phyloP scores from a whole-genome alignment of 495 filamentous ascomycete species.

The Penicillium cosmopolitanum region DNA sequence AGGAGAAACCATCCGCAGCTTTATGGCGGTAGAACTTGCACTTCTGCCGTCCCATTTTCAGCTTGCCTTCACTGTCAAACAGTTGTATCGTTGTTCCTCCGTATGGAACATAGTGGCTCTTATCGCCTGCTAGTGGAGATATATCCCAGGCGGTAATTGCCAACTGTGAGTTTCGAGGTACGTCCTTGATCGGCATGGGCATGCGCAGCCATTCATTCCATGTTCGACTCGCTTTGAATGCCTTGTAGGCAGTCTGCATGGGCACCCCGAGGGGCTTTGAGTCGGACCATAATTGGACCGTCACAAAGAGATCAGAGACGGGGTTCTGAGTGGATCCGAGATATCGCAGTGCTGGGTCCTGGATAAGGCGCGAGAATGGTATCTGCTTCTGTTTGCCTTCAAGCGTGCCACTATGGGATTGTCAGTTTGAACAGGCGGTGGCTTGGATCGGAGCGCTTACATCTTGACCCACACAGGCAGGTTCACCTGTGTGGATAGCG shows the following conservation, averaged over 20 bases:
- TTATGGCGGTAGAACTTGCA: conserved; percentile 82
- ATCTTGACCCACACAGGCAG: conserved; percentile 83
- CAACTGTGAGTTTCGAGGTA: conserved; percentile 78
- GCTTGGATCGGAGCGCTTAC: conserved; percentile 46
- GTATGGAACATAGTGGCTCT: conserved; percentile 83
- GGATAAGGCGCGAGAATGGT: conserved; percentile 75
- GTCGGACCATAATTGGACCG: conserved; percentile 91
- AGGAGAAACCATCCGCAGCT: conserved; percentile 83
- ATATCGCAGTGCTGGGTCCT: conserved; percentile 78
- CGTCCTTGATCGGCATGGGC: conserved; percentile 77
- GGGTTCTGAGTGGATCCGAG: conserved; percentile 76
- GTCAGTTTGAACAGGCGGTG: conserved; percentile 19
- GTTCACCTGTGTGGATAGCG: conserved; percentile 77
- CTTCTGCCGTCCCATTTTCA: conserved; percentile 90
- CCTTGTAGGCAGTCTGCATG: conserved; percentile 87
- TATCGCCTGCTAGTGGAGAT: conserved; percentile 70
- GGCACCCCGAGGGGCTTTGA: conserved; percentile 93
- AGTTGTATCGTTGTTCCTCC: conserved; percentile 89
- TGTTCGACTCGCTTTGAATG: conserved; percentile 75
- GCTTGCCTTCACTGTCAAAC: conserved; percentile 87
- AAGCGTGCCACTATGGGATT: conserved; percentile 66
- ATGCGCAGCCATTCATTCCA: conserved; percentile 98
- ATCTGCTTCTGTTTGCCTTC: conserved; percentile 84
- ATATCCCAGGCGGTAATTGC: conserved; percentile 97
- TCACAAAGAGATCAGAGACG: conserved; percentile 88